These are phyloP conservation scores for Cardamine occulta DNA, from an alignment of 345 rosid species.

Conservation along the genomic window DNA sequence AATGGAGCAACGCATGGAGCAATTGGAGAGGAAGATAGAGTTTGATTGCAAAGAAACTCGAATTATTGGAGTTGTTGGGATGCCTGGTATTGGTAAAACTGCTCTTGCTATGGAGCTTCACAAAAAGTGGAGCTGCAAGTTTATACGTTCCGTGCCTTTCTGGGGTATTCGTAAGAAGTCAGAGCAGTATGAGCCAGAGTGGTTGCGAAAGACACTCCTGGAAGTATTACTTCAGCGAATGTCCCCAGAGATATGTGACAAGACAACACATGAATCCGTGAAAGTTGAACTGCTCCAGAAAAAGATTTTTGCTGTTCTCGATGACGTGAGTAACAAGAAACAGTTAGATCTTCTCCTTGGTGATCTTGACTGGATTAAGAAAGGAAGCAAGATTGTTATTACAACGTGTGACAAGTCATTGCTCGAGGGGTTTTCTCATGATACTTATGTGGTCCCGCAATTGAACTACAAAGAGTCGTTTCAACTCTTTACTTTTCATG, in stretches of 20 bases:
- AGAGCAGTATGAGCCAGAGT: background rate
- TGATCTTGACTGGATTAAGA: slow-evolving; percentile 10
- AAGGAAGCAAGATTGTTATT: background rate
- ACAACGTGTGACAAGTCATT: slow-evolving; percentile 30
- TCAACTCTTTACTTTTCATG: slow-evolving; percentile 14
- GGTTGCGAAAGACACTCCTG: background rate
- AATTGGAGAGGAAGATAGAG: background rate
- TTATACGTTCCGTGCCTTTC: background rate
- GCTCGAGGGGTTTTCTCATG: background rate
- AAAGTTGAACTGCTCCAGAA: background rate
- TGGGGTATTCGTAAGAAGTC: background rate
- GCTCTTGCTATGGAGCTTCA: slow-evolving; percentile 2
- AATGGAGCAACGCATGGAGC: background rate
- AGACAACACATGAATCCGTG: background rate
- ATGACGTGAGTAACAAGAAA: slow-evolving; percentile 12
- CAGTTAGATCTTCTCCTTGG: slow-evolving; percentile 18
- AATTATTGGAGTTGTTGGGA: slow-evolving; percentile 35
- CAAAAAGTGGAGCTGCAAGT: slow-evolving; percentile 3
- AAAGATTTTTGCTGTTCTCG: background rate
- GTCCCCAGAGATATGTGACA: background rate
- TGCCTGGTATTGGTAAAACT: slow-evolving; percentile 32
- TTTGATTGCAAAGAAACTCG: slow-evolving; percentile 15
- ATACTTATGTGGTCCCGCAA: background rate
- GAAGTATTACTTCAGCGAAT: background rate
- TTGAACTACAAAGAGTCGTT: slow-evolving; percentile 10